Conservation (phyloP, 2,329 filamentous ascomycete genomes). For the Colletotrichum kahawae region DNA sequence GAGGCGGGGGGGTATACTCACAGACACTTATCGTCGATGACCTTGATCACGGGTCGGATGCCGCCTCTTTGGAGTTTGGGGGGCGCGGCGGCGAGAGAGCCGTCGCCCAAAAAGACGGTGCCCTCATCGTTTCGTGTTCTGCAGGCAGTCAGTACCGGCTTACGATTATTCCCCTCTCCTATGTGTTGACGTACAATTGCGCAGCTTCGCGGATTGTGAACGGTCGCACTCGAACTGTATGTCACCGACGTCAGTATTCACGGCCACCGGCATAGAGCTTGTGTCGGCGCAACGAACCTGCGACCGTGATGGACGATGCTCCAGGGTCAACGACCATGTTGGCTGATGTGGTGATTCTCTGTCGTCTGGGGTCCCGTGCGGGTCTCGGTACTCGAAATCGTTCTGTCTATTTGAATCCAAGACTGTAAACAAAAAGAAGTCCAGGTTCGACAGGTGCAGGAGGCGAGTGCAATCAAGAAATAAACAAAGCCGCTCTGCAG, state of each 20-base stretch:
- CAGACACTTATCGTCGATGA: conserved; percentile 95
- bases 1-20: conserved; percentile 53
- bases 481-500: conserved; percentile 22
- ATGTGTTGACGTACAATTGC: conserved; percentile 66
- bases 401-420: background rate
- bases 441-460: background rate
- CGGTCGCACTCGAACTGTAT: conserved; percentile 69
- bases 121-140: conserved; percentile 72
- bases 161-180: background rate
- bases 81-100: conserved; percentile 86
- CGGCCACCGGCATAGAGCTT: background rate
- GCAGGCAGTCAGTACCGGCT: background rate
- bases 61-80: conserved; percentile 88
- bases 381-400: background rate
- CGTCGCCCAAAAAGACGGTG: conserved; percentile 93
- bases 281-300: conserved; percentile 45
- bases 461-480: conserved; percentile 13
- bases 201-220: conserved; percentile 92
- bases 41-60: conserved; percentile 90
- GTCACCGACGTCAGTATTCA: background rate
- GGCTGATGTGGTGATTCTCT: background rate
- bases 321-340: conserved; percentile 41
- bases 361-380: background rate
- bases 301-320: conserved; percentile 64
- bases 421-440: conserved; percentile 16